Evolutionary conservation across 139 green algal genomes (phyloP).

Genomic region (Tetraselmis striata): DNA sequence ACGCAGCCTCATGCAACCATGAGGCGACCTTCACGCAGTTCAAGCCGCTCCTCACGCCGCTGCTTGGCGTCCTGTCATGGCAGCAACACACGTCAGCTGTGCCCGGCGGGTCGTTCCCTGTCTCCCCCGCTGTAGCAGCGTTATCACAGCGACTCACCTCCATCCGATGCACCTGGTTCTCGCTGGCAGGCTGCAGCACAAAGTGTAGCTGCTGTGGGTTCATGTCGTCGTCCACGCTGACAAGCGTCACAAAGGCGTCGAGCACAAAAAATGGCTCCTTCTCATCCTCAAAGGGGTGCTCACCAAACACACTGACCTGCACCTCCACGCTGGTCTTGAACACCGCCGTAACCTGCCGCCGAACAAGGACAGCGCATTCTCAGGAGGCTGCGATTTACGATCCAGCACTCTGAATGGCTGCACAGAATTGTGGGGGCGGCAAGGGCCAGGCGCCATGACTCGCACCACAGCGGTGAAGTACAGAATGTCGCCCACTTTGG

Average conservation of each 20-base stretch:
- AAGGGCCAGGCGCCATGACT: background rate
- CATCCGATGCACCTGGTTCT: slow-evolving; percentile 17
- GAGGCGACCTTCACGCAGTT: slow-evolving; percentile 31
- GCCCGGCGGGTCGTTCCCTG: background rate
- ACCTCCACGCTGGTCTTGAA: slow-evolving; percentile 71
- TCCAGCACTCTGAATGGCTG: background rate
- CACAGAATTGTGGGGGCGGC: background rate
- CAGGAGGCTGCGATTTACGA: background rate
- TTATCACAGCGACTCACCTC: slow-evolving; percentile 1
- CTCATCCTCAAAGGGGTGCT: slow-evolving; percentile 38
- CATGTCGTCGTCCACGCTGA: slow-evolving; percentile 37
- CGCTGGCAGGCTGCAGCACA: slow-evolving; percentile 26
- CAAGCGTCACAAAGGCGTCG: slow-evolving; percentile 64
- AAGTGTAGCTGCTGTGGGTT: slow-evolving; percentile 33
- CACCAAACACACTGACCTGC: slow-evolving; percentile 60
- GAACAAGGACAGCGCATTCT: background rate
- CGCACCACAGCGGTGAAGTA: slow-evolving; percentile 65
- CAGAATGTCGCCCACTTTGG: slow-evolving; percentile 65
- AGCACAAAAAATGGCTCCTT: slow-evolving; percentile 61
- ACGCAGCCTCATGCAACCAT: too few species aligned
- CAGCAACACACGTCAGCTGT: background rate
- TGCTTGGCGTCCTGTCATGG: slow-evolving; percentile 19
- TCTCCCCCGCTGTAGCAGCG: background rate
- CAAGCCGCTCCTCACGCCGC: slow-evolving; percentile 34
- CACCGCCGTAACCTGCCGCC: slow-evolving; percentile 60